Evolutionary conservation across 495 filamentous ascomycete genomes (phyloP), one percentile per base, ranked within the genome.

Genomic region (Penicillium ucsense): DNA sequence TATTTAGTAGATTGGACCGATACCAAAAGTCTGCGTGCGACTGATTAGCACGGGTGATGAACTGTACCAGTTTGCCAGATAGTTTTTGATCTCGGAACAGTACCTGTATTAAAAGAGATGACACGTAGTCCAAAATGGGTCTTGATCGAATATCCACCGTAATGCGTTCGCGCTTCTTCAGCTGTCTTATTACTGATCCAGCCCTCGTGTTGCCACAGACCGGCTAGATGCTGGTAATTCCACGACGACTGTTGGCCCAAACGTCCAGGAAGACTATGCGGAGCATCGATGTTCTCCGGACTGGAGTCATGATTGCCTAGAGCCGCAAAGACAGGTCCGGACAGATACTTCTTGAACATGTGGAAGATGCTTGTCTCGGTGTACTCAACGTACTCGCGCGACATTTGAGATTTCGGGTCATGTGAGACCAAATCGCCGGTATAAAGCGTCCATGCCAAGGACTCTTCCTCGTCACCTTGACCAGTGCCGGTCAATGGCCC

Each of bases 401-500:
- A 76, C 5, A 67, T 61, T 52, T 78, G 60, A 10, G 58, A 56
- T 37, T 72, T 56, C 0, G 67, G 56, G 40, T 80, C 77, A 52
- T 80, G 77, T 3, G 77, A 70, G 10, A 74, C 66, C n/a, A 80
- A 53, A 47, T 80, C 77, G 4, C 77, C 77, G 4, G 76, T 81
- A 50, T 80, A 81, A 8, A 79, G 47, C 1, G 72, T 70, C 60
- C 72, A 76, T 5, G 67, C 72, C 29, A 80, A 53, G 31, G 68
- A 63, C 10, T 65, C 54, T 10, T 66, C 41, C 9, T 54, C 41
- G 7, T 66, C 64, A 12, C 51, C 48, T 33, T 60, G 55, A 0
- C 56, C 56, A 7, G 77, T 80, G 3, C 79, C 79, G 11, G 77
- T 80, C 57, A 83, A 50, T 10, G 79, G 73, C 4, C 65, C 72